Evolutionary conservation across 179 eudicot species (phyloP).

Genomic region (Actinidia polygama): DNA sequence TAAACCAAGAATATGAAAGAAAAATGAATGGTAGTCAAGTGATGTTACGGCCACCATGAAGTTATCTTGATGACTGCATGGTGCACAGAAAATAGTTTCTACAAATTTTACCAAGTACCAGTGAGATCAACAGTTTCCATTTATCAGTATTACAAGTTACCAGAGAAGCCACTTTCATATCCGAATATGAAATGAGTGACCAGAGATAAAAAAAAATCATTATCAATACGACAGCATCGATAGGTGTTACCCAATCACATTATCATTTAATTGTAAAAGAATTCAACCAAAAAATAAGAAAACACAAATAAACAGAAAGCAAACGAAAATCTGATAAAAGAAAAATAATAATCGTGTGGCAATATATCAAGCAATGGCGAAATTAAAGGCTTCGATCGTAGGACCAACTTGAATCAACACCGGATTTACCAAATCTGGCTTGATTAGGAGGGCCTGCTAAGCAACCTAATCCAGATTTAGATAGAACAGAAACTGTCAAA

Average conservation of each 20-base stretch:
- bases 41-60: background rate
- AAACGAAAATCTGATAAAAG: background rate
- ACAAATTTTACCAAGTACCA: background rate
- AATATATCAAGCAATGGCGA: background rate
- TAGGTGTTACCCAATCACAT: no score
- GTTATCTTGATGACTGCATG: background rate
- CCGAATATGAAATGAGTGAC: background rate
- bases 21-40: background rate
- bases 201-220: background rate
- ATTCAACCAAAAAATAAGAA: background rate
- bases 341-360: background rate
- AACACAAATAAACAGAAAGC: background rate
- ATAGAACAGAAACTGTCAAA: background rate
- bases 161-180: slow-evolving; percentile 1
- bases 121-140: background rate
- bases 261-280: background rate
- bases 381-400: background rate
- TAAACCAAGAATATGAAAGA: background rate
- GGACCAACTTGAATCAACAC: no score
- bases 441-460: no score
- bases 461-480: background rate
- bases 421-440: no score
- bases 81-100: background rate
- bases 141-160: background rate
- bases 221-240: background rate